Evolutionary conservation across 345 rosid species (phyloP).

Genomic region (Camelina neglecta): DNA sequence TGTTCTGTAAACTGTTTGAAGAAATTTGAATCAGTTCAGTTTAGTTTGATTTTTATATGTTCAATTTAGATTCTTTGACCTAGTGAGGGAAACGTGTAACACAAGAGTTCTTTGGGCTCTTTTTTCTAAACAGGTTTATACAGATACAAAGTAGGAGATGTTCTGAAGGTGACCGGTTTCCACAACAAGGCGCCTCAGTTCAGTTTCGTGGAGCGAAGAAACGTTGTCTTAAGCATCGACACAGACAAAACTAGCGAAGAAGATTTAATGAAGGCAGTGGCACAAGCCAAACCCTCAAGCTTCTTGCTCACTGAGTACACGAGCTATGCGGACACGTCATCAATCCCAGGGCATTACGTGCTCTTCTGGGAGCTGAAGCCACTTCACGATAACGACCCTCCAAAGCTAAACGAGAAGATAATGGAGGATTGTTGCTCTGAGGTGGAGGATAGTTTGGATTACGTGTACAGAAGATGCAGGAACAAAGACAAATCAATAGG

Average conservation of each 20-base stretch:
- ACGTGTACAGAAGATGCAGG: constrained; percentile 79
- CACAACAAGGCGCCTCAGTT: constrained; percentile 84
- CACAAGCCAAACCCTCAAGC: constrained; percentile 63
- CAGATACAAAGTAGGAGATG: constrained; percentile 86
- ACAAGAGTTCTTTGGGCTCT: constrained; percentile 3
- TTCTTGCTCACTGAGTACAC: constrained; percentile 77
- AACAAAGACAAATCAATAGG: constrained; percentile 78
- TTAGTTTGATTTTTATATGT: neutral
- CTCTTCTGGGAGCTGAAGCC: constrained; percentile 84
- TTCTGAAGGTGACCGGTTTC: constrained; percentile 78
- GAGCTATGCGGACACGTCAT: constrained; percentile 69
- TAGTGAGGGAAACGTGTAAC: neutral
- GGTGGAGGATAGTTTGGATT: constrained; percentile 77
- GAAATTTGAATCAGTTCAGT: neutral
- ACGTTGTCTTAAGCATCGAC: constrained; percentile 79
- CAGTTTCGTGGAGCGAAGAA: constrained; percentile 72
- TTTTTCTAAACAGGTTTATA: constrained; percentile 56
- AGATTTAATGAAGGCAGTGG: constrained; percentile 84
- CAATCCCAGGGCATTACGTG: constrained; percentile 89
- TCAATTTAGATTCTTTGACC: neutral
- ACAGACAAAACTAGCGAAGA: constrained; percentile 88
- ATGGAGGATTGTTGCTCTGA: constrained; percentile 79
- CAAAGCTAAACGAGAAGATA: constrained; percentile 46
- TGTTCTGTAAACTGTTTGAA: neutral
- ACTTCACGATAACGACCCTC: constrained; percentile 49